phyloP scores from a whole-genome alignment of 1,284 basidiomycete species.

The Amylostereum areolatum region DNA sequence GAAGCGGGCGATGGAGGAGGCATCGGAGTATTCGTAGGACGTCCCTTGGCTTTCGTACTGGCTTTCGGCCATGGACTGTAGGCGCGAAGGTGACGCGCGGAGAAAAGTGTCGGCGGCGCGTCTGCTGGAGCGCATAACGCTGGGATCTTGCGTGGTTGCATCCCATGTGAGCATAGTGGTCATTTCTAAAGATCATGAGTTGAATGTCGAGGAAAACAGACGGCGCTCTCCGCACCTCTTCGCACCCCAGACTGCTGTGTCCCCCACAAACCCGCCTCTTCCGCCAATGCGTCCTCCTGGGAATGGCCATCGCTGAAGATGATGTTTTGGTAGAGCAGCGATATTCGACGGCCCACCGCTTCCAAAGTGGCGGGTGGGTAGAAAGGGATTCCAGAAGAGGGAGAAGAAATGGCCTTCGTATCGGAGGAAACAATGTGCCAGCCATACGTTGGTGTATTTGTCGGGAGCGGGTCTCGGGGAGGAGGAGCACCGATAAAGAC shows the following conservation, averaged over 20 bases:
- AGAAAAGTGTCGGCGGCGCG: conserved; percentile 16
- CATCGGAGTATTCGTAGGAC: conserved; percentile 50
- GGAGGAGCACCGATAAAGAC: conserved; percentile 48
- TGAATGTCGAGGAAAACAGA: not conserved
- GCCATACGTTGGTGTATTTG: conserved; percentile 20
- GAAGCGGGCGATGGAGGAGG: conserved; percentile 61
- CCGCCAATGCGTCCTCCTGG: conserved; percentile 11
- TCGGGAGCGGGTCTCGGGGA: conserved; percentile 20
- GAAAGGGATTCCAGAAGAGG: too few species aligned
- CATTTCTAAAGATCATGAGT: conserved; percentile 24
- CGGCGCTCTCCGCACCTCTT: not conserved
- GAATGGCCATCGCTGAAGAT: conserved; percentile 43
- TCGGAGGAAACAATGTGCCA: conserved; percentile 37
- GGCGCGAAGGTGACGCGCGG: conserved; percentile 20
- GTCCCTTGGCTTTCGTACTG: conserved; percentile 41
- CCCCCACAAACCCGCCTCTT: not conserved
- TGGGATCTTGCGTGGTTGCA: conserved; percentile 29
- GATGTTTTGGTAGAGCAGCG: conserved; percentile 57
- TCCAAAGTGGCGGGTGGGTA: conserved; percentile 47
- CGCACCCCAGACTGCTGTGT: not conserved
- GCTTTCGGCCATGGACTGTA: conserved; percentile 19
- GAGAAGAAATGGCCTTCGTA: conserved; percentile 6
- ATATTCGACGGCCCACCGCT: conserved; percentile 57
- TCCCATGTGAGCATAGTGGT: conserved; percentile 52
- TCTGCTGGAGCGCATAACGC: not conserved